These are phyloP conservation scores for Aspergillus sclerotialis DNA, from an alignment of 2,329 filamentous ascomycete genomes.

Conservation along the genomic window DNA sequence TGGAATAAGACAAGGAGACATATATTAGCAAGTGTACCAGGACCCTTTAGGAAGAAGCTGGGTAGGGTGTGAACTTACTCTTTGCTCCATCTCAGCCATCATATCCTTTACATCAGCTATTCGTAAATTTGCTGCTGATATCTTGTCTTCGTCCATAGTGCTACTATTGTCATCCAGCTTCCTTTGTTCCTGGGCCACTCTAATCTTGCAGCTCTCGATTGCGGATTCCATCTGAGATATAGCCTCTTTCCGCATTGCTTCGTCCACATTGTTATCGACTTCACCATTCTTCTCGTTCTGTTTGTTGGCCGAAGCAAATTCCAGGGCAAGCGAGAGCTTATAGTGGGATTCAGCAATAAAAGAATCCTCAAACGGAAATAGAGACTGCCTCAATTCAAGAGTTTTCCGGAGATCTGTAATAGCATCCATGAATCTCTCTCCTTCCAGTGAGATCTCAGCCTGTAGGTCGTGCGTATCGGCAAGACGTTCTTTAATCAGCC, in stretches of 20 bases:
- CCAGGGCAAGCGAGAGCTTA: slow-evolving; percentile 89
- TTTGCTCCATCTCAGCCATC: slow-evolving; percentile 54
- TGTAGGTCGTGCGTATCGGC: slow-evolving; percentile 92
- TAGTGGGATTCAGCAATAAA: slow-evolving; percentile 91
- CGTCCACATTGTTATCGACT: slow-evolving; percentile 40
- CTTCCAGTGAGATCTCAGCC: slow-evolving; percentile 94
- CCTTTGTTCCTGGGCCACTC: slow-evolving; percentile 48
- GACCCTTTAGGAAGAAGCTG: no score
- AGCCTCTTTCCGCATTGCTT: slow-evolving; percentile 51
- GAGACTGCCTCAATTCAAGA: slow-evolving; percentile 67
- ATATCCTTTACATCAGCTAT: slow-evolving; percentile 57
- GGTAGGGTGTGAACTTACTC: slow-evolving; percentile 34
- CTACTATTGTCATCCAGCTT: slow-evolving; percentile 28
- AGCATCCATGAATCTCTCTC: slow-evolving; percentile 85
- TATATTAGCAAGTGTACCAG: slow-evolving; percentile 9
- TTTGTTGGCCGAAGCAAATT: slow-evolving; percentile 75
- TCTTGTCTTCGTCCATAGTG: slow-evolving; percentile 34
- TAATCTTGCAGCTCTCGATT: slow-evolving; percentile 50
- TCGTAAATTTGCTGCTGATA: slow-evolving; percentile 35
- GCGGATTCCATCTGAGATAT: slow-evolving; percentile 54
- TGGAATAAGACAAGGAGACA: slow-evolving; percentile 16
- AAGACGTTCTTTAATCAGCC: slow-evolving; percentile 73
- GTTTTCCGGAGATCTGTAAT: slow-evolving; percentile 74
- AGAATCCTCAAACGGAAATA: slow-evolving; percentile 74
- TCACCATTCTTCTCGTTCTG: slow-evolving; percentile 30